Evolutionary conservation across 2,329 filamentous ascomycete species (phyloP).

Genomic region (Simplicillium sp.): DNA sequence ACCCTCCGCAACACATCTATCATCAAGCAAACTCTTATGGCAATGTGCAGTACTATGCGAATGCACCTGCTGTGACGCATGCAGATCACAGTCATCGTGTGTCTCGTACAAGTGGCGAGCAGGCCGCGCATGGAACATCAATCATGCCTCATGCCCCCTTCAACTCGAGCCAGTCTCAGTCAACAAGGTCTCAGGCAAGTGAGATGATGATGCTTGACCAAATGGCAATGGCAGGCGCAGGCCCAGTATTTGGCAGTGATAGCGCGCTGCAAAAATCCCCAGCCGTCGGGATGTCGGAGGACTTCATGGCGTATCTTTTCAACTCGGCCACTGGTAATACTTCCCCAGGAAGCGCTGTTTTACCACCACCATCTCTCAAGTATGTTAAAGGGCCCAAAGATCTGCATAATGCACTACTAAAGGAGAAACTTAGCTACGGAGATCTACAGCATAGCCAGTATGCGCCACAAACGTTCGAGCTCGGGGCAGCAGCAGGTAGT

Average conservation of each 20-base stretch:
- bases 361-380: slow-evolving; percentile 33
- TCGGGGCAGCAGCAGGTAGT: slow-evolving; percentile 40
- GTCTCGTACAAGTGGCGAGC: too few species aligned
- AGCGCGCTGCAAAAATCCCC: slow-evolving; percentile 73
- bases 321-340: slow-evolving; percentile 43
- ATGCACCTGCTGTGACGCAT: too few species aligned
- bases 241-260: slow-evolving; percentile 82
- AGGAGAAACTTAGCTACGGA: slow-evolving; percentile 33
- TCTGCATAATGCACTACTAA: slow-evolving; percentile 13
- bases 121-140: too few species aligned
- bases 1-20: too few species aligned
- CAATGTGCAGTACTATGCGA: too few species aligned
- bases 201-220: slow-evolving; percentile 54
- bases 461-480: slow-evolving; percentile 36
- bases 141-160: too few species aligned
- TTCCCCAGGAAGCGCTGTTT: slow-evolving; percentile 14
- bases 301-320: slow-evolving; percentile 80
- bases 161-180: too few species aligned
- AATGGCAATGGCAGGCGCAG: slow-evolving; percentile 55
- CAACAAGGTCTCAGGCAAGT: slow-evolving; percentile 15
- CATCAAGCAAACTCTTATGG: too few species aligned
- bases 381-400: too few species aligned
- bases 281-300: slow-evolving; percentile 72
- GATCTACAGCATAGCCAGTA: slow-evolving; percentile 34
- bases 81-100: too few species aligned